Evolutionary conservation across 202 grass and related monocot species (phyloP), one percentile per base, ranked within the genome.

Genomic region (Zoysia matrella): DNA sequence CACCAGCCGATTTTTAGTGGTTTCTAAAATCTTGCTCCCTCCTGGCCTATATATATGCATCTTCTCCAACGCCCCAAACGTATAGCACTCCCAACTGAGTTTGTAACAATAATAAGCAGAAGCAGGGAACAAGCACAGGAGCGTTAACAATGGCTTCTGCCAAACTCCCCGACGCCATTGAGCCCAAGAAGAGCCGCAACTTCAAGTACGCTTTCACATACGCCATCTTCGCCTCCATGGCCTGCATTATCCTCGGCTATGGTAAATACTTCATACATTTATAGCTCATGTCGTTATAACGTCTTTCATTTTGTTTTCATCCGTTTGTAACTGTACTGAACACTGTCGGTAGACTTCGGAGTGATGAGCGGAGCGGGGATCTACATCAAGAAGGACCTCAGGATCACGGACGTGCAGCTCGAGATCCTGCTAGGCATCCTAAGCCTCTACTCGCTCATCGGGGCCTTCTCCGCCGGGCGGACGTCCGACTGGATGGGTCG

Each of bases 401-500:
- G 81, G 14, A 55, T 93, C 54, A 88, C 52, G 1, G 91, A 93
- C 70, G 85, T 85, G 51, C 85, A 93, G 71, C 74, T 93, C 16
- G 88, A 93, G 91, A 52, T 93, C 52, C 48, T 85, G 40, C 73
- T 81, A 2, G 91, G 91, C 12, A 90, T 84, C 54, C 54, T 90
- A 1, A 84, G 69, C 84, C 0, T 93, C 47, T 93, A 83, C 88
- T 65, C 84, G 57, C 82, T 93, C 13, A 7, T 76, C 3, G 91
- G 91, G 0, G 82, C 87, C 18, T 86, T 93, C 53, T 71, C 78
- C 0, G 91, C 81, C 7, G 84, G 73, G 2, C 43, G 88, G 45
- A 88, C 80, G 8, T 82, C 91, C 8, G 91, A 93, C 77, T 85
- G 84, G 84, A 70, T 93, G 22, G 91, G 87, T 11, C 91, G 88